These are phyloP conservation scores for Penicillium arizonense DNA, from an alignment of 495 filamentous ascomycete genomes.

Conservation along the genomic window DNA sequence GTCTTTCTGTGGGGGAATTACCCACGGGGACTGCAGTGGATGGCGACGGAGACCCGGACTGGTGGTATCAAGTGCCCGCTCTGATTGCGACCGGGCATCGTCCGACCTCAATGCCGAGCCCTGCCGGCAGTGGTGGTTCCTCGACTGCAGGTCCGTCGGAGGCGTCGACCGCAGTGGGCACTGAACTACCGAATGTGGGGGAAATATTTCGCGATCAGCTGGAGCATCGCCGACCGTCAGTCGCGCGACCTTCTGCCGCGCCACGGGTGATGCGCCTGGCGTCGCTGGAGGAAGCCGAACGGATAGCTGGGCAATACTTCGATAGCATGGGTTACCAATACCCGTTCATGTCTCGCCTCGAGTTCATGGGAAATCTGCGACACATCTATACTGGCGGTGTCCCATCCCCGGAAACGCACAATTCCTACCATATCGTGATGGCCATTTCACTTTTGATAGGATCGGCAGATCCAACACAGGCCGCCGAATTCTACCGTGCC, in stretches of 20 bases:
- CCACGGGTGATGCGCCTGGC: constrained; percentile 38
- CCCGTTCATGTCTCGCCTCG: constrained; percentile 38
- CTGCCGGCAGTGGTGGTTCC: constrained; percentile 23
- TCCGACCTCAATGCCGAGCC: constrained; percentile 19
- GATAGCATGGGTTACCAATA: constrained; percentile 47
- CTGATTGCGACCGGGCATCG: constrained; percentile 37
- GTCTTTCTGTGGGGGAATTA: constrained; percentile 35
- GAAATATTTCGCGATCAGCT: constrained; percentile 48
- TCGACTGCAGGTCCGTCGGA: constrained; percentile 22
- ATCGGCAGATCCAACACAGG: constrained; percentile 31
- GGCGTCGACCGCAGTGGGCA: constrained; percentile 24
- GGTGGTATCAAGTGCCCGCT: constrained; percentile 44
- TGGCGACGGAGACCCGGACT: constrained; percentile 38
- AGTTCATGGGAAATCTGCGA: constrained; percentile 37
- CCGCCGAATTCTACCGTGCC: constrained; percentile 40
- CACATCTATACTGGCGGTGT: constrained; percentile 39
- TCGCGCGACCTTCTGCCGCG: constrained; percentile 36
- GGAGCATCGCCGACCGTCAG: constrained; percentile 40
- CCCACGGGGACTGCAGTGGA: constrained; percentile 35
- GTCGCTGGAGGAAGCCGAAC: constrained; percentile 42
- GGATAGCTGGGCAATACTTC: constrained; percentile 38
- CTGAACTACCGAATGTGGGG: constrained; percentile 42
- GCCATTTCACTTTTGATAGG: constrained; percentile 41
- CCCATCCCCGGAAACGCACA: constrained; percentile 36
- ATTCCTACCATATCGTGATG: constrained; percentile 43